Evolutionary conservation across 352 stramenopile species (phyloP).

Genomic region (Pythium utonaiense): DNA sequence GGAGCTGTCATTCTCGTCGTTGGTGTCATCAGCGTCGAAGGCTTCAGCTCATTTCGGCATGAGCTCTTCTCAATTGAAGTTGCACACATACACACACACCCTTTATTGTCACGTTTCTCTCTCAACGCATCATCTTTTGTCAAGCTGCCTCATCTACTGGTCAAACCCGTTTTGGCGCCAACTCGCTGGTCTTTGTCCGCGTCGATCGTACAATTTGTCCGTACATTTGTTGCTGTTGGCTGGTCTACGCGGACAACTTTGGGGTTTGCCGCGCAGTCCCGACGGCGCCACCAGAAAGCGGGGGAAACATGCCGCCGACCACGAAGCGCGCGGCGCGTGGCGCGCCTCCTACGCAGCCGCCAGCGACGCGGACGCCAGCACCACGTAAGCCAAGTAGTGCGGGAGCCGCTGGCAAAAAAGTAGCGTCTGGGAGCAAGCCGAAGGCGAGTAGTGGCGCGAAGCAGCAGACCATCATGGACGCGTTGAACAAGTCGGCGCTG

Average conservation of each 20-base stretch:
- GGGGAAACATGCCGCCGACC: constrained; percentile 16
- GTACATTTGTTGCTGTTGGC: constrained; percentile 17
- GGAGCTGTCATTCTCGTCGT: too few species aligned
- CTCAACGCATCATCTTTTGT: too few species aligned
- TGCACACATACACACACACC: too few species aligned
- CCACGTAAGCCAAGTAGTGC: background rate
- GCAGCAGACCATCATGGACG: constrained; percentile 25
- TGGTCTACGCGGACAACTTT: constrained; percentile 11
- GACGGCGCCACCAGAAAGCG: background rate
- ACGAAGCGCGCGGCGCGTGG: constrained; percentile 14
- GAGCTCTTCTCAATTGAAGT: too few species aligned
- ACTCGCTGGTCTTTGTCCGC: background rate
- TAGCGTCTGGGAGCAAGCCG: background rate
- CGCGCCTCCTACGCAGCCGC: background rate
- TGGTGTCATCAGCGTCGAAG: too few species aligned
- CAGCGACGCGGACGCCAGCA: background rate
- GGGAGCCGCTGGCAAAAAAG: background rate
- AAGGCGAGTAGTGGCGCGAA: background rate
- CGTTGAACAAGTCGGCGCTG: constrained; percentile 20
- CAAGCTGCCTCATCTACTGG: too few species aligned
- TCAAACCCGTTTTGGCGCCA: constrained; percentile 2
- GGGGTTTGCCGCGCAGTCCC: constrained; percentile 6
- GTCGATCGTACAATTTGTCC: background rate
- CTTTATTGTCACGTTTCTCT: too few species aligned
- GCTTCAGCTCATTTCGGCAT: too few species aligned